Base-by-base conservation (phyloP, 2,329 filamentous ascomycete genomes). In the Aspergillus fijiensis region DNA sequence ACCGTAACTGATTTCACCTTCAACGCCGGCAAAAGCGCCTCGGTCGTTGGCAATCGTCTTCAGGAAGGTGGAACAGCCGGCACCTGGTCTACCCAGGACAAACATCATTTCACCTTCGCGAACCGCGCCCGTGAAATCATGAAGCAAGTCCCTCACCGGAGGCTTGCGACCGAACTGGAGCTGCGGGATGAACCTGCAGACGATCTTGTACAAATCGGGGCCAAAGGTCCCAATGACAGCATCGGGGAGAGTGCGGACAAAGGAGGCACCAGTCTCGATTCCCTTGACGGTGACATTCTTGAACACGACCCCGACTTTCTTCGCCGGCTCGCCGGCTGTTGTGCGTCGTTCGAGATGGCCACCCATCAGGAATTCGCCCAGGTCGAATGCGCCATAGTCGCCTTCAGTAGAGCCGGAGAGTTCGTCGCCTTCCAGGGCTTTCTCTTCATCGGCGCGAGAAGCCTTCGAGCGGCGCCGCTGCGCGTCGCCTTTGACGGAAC, bases 181-280 rank as follows among this genome's bases (percentile, higher is more conserved):
- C 21, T 77, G 76, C 0, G 85, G 85, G 25, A 86, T 68, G 59
- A 84, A 86, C 6, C 78, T 70, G 33, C 79, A 80, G 14, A 92
- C 67, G 6, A 91, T 76, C 23, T 80, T 82, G 72, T 91, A 94
- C 1, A 94, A 77, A 73, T 94, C 91, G 0, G 90, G 90, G 0
- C 91, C 91, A 71, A 95, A 94, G 0, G 90, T 92, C 23, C 89
- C 89, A 4, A 92, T 63, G 42, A 94, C 81, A 2, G 90, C 90
- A 64, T 90, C 84, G 0, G 90, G 90, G 0, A 94, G 76, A 0
- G 89, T 92, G 62, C 85, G 85, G 27, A 90, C 89, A 64, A 90
- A 89, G 0, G 85, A 85, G 0, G 88, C 81, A 0, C 85, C 87
- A 12, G 85, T 85, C 48, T 87, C 86, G 7, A 87, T 78, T 19